Evolutionary conservation across 495 filamentous ascomycete species (phyloP), one percentile per base, ranked within the genome.

Genomic region (Xylaria longipes): DNA sequence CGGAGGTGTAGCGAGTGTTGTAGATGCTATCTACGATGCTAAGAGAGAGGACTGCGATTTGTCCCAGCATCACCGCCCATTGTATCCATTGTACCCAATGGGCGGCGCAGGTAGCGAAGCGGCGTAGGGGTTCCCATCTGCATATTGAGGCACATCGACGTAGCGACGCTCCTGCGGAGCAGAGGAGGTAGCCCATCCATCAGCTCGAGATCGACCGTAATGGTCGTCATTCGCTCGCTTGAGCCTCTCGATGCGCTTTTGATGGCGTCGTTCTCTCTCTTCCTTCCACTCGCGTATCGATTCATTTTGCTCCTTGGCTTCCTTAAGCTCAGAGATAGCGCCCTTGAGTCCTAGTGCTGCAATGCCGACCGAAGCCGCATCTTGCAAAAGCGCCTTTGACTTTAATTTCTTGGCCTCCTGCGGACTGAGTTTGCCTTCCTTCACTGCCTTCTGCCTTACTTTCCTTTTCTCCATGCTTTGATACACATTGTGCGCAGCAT

Each of bases 301-400:
- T 37, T 84, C 79, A 69, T 74, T 66, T 73, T 80, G 73, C 54
- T 85, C 82, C 57, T 76, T 74, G 45, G 82, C 84, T 57, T 86
- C 84, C 75, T 85, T 85, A 72, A 87, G 72, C 79, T 95, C 93
- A 4, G 86, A 87, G 73, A 94, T 85, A 52, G 93, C 94, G 43
- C 91, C 90, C 81, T 94, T 94, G 85, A 97, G 91, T 77, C 94
- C 93, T 41, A 97, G 84, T 3, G 92, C 93, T 15, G 94, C 94
- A 62, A 97, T 91, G 73, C 94, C 93, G 1, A 97, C 84, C 45
- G 91, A 91, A 3, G 93, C 91, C 14, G 89, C 89, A 78, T 97
- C 93, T 78, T 91, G 88, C 62, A 94, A 73, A 67, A 91, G 85
- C 22, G 91, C 91, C 79, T 93, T 97, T 14, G 89, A 87, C 77